Evolutionary conservation across 768 basidiomycete species (phyloP), one percentile per base, ranked within the genome.

Genomic region (Trichaptum fuscoviolaceum): DNA sequence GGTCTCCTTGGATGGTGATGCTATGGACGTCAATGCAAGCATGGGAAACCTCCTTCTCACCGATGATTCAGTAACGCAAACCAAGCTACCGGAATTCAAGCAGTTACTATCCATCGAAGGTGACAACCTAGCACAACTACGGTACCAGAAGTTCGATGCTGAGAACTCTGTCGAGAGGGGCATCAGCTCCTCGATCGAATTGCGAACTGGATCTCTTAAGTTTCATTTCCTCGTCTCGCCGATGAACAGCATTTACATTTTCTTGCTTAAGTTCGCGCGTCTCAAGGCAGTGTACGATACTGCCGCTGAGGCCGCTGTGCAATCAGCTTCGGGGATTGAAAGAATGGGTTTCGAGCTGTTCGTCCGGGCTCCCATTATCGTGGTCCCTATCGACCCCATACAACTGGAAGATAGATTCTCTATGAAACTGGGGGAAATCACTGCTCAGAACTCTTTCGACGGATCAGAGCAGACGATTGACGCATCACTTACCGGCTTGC

Each of bases 261-360:
- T 96, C 77, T 75, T 94, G 42, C 79, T 86, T 67, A 92, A 94
- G 74, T 86, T 99, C 42, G 92, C 95, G 5, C 89, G 87, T 69
- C 87, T 99, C 71, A 99, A 99, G 79, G 91, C 91, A 1, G 75
- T 99, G 12, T 99, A 99, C 70, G 96, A 99, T 76, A 87, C 95
- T 23, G 95, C 96, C 12, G 92, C 93, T 1, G 88, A 93, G 73
- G 96, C 87, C 24, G 97, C 97, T 52, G 95, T 93, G 26, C 93
- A 98, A 74, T 83, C 85, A 62, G 97, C 95, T 5, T 87, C 93
- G n/a, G 93, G 92, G 75, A 91, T 96, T n/a, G 89, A 92, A 70
- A 86, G 88, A 63, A 95, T 99, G 92, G 87, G 93, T 75, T 98
- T 95, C 77, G 86, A 94, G 66, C 75, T 99, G n/a, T 87, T 89